These are phyloP conservation scores for Lachancea dasiensis DNA, from an alignment of 805 yeast species.

Conservation along the genomic window DNA sequence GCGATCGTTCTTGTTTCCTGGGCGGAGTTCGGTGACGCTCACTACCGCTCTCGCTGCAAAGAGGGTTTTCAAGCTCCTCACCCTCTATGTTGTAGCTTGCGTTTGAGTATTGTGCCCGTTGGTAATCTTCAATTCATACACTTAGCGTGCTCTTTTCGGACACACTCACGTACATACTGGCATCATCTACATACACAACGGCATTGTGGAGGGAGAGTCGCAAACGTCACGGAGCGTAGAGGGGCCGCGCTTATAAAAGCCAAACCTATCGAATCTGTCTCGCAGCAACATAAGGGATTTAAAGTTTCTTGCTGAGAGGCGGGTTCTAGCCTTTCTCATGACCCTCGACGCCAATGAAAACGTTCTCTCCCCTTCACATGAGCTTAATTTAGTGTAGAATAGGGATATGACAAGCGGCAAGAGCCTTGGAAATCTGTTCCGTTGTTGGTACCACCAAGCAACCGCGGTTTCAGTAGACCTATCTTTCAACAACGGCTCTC, in stretches of 20 bases:
- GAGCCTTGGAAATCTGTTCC: slow-evolving; percentile 2
- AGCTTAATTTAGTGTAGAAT: slow-evolving; percentile 9
- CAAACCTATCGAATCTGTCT: slow-evolving; percentile 7
- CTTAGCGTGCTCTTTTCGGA: no score
- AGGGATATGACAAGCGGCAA: slow-evolving; percentile 7
- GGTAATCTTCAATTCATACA: no score
- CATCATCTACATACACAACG: no score
- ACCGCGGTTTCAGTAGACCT: slow-evolving; percentile 5
- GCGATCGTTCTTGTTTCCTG: no score
- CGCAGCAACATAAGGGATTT: slow-evolving; percentile 6
- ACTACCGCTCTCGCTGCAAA: no score
- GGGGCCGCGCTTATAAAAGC: slow-evolving; percentile 1
- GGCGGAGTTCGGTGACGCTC: no score
- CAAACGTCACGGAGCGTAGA: slow-evolving; percentile 1
- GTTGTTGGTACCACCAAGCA: slow-evolving; percentile 10
- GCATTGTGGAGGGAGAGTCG: no score
- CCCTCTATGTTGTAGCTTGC: no score
- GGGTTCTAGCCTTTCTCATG: slow-evolving; percentile 3
- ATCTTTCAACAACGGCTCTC: slow-evolving; percentile 3
- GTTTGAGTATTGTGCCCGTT: no score
- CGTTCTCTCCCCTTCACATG: slow-evolving; percentile 6
- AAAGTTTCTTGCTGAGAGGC: background rate
- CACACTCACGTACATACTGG: no score
- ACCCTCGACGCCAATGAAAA: slow-evolving; percentile 3
- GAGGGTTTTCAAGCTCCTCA: no score